phyloP scores from a whole-genome alignment of 768 basidiomycete species.

The Mycena epipterygia region DNA sequence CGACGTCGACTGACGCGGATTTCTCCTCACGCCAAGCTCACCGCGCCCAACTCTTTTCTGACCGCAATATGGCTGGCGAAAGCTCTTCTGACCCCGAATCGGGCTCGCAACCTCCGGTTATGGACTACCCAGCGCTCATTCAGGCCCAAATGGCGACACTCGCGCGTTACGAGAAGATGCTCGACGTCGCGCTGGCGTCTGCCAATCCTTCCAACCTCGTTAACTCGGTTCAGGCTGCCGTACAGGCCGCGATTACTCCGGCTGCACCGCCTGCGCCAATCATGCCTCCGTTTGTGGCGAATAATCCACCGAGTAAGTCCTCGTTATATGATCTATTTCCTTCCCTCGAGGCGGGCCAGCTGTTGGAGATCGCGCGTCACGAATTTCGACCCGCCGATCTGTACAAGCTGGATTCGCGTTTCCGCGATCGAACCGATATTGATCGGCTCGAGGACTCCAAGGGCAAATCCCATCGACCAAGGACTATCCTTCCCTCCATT shows the following conservation, averaged over 20 bases:
- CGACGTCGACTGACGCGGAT: not conserved
- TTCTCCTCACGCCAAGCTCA: not conserved
- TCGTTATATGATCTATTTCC: not conserved
- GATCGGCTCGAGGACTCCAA: not conserved
- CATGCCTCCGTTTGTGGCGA: too few relatives aligned
- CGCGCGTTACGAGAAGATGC: not conserved
- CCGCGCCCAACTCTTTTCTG: not conserved
- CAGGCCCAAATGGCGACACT: not conserved
- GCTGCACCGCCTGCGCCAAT: too few relatives aligned
- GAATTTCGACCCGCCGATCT: not conserved
- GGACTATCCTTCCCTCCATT: not conserved
- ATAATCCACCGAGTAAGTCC: conserved; percentile 3
- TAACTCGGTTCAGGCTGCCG: not conserved
- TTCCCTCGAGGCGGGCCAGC: not conserved
- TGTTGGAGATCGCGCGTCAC: conserved; percentile 7
- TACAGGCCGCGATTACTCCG: too few relatives aligned
- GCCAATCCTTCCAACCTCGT: not conserved
- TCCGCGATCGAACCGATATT: not conserved
- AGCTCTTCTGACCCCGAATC: not conserved
- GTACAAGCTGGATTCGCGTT: not conserved
- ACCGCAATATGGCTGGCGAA: not conserved
- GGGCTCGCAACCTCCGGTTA: too few relatives aligned
- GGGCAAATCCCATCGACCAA: not conserved
- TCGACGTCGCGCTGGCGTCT: not conserved
- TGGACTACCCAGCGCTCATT: not conserved